Evolutionary conservation across 129 eudicot genomes (phyloP), one percentile per base, ranked within the genome.

Genomic region (Flaveria trinervia): DNA sequence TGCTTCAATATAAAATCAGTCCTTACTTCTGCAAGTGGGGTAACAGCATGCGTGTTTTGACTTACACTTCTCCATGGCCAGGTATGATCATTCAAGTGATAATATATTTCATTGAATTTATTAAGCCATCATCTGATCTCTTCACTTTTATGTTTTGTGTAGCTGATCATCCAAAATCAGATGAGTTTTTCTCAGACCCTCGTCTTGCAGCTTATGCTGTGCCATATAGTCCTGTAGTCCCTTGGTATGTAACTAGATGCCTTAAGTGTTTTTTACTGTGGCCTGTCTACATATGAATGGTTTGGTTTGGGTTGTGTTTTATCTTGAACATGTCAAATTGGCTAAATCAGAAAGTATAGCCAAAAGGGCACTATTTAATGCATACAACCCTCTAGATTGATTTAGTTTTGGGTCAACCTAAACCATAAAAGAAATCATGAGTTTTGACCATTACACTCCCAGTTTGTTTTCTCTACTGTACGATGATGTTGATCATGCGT

Each of bases 131-230:
- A 51, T 61, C 50, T 74, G 33, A 77, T 65, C 36, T 43, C 22
- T 55, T 43, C 30, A 14, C 23, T 13, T 79, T 52, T 52, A 28
- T 30, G 48, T 62, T 11, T 76, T 70, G 15, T 82, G 74, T 81
- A 94, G 98, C 98, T 81, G 90, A 87, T 83, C 96, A 94, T 84
- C 98, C 98, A 60, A 94, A 94, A 82, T 86, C 98, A 72, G 98
- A 94, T 81, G 98, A 94, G 79, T 91, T 91, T 82, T 84, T 85
- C 73, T 91, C 93, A 68, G 93, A 94, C 69, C 93, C 98, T 36
- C 91, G 97, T 59, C 96, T 94, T 85, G 97, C 98, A 54, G 98
- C 98, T 84, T 94, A 94, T 83, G 98, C 98, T 50, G 98, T 94
- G 66, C 98, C 98, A 79, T 85, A 87, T 84, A 81, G 87, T 74